These are phyloP conservation scores for Ogataea allantospora DNA, from an alignment of 805 yeast species.

Conservation along the genomic window DNA sequence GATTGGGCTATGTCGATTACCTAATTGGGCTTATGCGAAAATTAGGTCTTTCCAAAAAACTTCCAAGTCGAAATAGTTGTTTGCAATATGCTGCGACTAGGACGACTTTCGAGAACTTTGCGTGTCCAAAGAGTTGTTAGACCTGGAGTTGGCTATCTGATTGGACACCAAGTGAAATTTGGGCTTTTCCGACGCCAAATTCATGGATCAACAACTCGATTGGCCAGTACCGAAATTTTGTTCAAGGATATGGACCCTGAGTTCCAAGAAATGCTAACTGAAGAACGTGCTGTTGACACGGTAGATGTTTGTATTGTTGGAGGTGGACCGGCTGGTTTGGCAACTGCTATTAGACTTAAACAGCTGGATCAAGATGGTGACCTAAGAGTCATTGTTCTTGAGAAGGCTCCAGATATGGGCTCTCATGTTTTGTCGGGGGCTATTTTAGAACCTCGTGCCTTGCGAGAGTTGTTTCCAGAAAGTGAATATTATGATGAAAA, in stretches of 20 bases:
- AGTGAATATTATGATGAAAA: conserved; percentile 50
- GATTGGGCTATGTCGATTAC: neutral
- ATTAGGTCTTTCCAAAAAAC: neutral
- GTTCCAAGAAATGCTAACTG: conserved; percentile 45
- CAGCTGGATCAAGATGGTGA: conserved; percentile 70
- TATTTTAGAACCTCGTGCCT: conserved; percentile 85
- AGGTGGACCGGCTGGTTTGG: conserved; percentile 96
- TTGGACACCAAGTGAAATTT: neutral
- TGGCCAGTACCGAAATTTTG: conserved; percentile 24
- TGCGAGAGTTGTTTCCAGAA: conserved; percentile 79
- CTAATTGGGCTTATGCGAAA: neutral
- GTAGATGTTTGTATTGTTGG: conserved; percentile 97
- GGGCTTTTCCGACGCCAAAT: neutral
- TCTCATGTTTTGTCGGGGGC: conserved; percentile 93
- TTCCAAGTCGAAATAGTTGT: too few species aligned
- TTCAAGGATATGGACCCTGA: conserved; percentile 39
- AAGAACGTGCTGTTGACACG: conserved; percentile 75
- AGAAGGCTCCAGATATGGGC: conserved; percentile 92
- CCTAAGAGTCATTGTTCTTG: conserved; percentile 82
- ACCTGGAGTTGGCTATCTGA: neutral
- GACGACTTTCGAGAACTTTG: neutral
- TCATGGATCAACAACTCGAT: neutral
- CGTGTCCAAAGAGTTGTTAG: neutral
- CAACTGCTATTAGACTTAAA: conserved; percentile 87
- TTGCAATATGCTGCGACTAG: neutral